Conservation (phyloP, 805 yeast species). For the Kuraishia borneana region DNA sequence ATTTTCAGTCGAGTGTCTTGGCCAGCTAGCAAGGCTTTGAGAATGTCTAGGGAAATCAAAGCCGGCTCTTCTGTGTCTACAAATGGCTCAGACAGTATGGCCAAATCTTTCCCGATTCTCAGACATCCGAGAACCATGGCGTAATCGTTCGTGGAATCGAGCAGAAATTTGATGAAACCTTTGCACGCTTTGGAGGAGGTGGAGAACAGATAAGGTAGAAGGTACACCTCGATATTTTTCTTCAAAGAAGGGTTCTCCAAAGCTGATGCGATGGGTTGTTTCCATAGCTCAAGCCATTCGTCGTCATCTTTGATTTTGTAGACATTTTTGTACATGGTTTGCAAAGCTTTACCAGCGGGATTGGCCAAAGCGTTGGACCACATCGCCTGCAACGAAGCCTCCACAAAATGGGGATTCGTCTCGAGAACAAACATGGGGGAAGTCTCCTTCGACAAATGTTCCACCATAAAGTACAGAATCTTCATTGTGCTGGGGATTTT, state of each 20-base stretch:
- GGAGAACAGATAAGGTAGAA: constrained; percentile 55
- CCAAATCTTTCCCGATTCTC: constrained; percentile 53
- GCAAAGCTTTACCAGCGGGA: constrained; percentile 48
- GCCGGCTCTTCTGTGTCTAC: constrained; percentile 22
- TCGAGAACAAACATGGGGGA: constrained; percentile 26
- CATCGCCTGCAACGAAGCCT: constrained; percentile 36
- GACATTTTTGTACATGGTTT: constrained; percentile 23
- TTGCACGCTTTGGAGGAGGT: constrained; percentile 31
- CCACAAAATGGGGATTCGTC: constrained; percentile 33
- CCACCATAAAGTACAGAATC: constrained; percentile 51
- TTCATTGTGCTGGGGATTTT: constrained; percentile 38
- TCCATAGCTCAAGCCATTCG: constrained; percentile 47
- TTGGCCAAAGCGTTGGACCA: constrained; percentile 53
- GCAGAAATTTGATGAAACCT: constrained; percentile 22
- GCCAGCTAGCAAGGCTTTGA: constrained; percentile 34
- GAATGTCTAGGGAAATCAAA: constrained; percentile 16
- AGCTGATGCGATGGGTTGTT: constrained; percentile 20
- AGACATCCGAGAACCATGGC: constrained; percentile 40
- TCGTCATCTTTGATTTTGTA: constrained; percentile 15
- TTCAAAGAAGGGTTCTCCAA: constrained; percentile 22
- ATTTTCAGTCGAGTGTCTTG: constrained; percentile 31
- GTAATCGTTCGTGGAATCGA: constrained; percentile 14
- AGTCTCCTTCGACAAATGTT: constrained; percentile 38
- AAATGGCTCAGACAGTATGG: constrained; percentile 39
- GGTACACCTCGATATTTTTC: constrained; percentile 41